Evolutionary conservation across 2,329 filamentous ascomycete species (phyloP).

Genomic region (Microcera coccophila): DNA sequence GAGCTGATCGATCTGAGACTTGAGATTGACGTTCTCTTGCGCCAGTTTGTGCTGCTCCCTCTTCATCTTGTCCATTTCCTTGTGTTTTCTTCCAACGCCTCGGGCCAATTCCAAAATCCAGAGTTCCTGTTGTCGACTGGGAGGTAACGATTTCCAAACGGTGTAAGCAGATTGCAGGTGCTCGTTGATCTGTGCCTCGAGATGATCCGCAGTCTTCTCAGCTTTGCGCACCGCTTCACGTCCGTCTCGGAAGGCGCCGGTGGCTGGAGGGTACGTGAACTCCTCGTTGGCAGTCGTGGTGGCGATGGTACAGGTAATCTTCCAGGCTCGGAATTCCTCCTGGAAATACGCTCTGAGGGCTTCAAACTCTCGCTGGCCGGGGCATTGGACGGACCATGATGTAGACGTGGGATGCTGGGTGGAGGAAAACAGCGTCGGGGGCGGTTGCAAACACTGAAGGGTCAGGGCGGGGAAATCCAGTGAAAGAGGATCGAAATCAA

Average conservation of each 20-base stretch:
- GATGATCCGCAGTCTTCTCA: slow-evolving; percentile 50
- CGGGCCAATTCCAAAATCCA: slow-evolving; percentile 61
- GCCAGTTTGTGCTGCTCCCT: slow-evolving; percentile 47
- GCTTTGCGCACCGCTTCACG: slow-evolving; percentile 46
- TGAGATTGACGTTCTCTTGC: slow-evolving; percentile 56
- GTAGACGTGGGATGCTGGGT: slow-evolving; percentile 72
- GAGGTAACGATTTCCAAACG: slow-evolving; percentile 67
- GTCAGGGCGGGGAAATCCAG: slow-evolving; percentile 84
- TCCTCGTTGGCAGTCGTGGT: slow-evolving; percentile 51
- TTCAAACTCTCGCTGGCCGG: slow-evolving; percentile 68
- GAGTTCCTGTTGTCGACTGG: slow-evolving; percentile 53
- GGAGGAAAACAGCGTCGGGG: slow-evolving; percentile 76
- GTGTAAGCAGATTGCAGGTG: slow-evolving; percentile 75
- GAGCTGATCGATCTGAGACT: slow-evolving; percentile 56
- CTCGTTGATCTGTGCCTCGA: slow-evolving; percentile 66
- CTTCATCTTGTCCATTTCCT: slow-evolving; percentile 50
- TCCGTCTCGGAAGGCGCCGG: slow-evolving; percentile 38
- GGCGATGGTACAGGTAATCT: slow-evolving; percentile 47
- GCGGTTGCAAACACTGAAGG: slow-evolving; percentile 73
- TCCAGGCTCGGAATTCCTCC: slow-evolving; percentile 65
- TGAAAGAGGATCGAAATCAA: slow-evolving; percentile 79
- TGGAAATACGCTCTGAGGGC: slow-evolving; percentile 65
- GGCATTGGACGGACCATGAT: slow-evolving; percentile 78
- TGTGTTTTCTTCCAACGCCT: slow-evolving; percentile 54
- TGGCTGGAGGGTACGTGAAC: slow-evolving; percentile 44